Base-by-base conservation (phyloP, 495 filamentous ascomycete species). In the Schizothecium vesticola region DNA sequence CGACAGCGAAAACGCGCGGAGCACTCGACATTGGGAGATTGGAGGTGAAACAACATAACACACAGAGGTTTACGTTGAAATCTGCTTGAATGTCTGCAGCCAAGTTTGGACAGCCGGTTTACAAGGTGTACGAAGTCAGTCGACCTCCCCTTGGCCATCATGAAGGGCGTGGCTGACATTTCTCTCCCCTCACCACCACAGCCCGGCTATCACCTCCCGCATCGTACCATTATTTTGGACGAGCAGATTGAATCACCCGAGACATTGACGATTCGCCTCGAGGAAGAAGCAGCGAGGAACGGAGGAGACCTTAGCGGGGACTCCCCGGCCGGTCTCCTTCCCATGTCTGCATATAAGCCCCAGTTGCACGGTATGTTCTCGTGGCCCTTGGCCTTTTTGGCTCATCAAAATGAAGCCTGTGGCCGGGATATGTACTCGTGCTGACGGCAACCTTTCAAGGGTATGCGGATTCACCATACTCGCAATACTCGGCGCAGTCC, bases 101-200 rank as follows among this genome's bases (percentile, higher is more conserved):
- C 69, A 85, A 81, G 78, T 82, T 81, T 67, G 77, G 80, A 66
- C 79, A 79, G 70, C 79, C 81, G 66, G 74, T 79, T 63, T 85
- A 83, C 71, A 83, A 83, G 78, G 76, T 84, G 71, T 84, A 79
- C 69, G 82, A 84, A 77, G 82, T 84, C 67, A 79, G 82, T 78
- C 64, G 19, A 55, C 24, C 55, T 23, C n/a, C 3, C 16, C 9
- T 21, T 19, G 21, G 24, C 10, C 21, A 7, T 26, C 21, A 5
- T 10, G 55, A 22, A 31, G 5, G 26, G 16, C 19, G 21, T 65
- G 64, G 19, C n/a, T n/a, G 22, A 19, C 28, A 10, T 63, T 59
- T n/a, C 13, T 25, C 23, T 23, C 2, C 21, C 58, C 24, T n/a
- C 57, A 23, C 21, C 56, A 12, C n/a, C 55, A 33, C 67, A 84